A percentile compares a stretch with the other conserved stretches of the same genome.
phyloP scores from a whole-genome alignment of 352 stramenopile genomes.

The Phytopythium chamaehyphon region DNA sequence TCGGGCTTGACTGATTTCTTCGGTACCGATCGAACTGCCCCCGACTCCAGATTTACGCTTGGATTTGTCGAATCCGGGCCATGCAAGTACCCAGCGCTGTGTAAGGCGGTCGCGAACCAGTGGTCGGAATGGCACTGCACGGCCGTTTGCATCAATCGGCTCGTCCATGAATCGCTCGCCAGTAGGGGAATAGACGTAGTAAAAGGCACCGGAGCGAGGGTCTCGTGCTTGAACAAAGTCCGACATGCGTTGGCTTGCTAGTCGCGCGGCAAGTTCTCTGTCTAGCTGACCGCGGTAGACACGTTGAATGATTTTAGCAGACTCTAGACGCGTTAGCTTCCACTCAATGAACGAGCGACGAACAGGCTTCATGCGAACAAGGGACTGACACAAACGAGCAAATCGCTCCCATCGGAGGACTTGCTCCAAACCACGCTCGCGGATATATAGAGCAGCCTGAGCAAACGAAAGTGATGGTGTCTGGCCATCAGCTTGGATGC shows the following conservation, averaged over 20 bases:
- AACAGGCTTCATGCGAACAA: slow-evolving; percentile 53
- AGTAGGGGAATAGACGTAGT: slow-evolving; percentile 64
- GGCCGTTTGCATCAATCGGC: slow-evolving; percentile 46
- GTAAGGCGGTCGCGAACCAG: slow-evolving; percentile 73
- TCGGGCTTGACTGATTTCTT: slow-evolving; percentile 6
- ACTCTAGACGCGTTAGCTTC: slow-evolving; percentile 23
- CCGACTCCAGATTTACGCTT: background rate
- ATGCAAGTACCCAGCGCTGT: slow-evolving; percentile 65
- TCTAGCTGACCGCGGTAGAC: slow-evolving; percentile 41
- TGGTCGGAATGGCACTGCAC: slow-evolving; percentile 51
- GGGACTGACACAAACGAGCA: slow-evolving; percentile 41
- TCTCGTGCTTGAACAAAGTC: slow-evolving; percentile 70
- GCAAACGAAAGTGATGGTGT: slow-evolving; percentile 34
- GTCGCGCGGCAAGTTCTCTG: slow-evolving; percentile 25
- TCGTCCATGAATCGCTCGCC: slow-evolving; percentile 57
- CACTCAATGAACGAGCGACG: slow-evolving; percentile 49
- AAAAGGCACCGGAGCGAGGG: slow-evolving; percentile 46
- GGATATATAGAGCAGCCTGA: slow-evolving; percentile 65
- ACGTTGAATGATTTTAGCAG: slow-evolving; percentile 51
- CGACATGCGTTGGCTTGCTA: slow-evolving; percentile 58
- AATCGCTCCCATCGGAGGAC: slow-evolving; percentile 51
- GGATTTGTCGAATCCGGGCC: slow-evolving; percentile 43
- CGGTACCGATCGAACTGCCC: background rate
- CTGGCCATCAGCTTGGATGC: slow-evolving; percentile 12
- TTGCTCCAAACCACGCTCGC: slow-evolving; percentile 51